Base-by-base conservation (phyloP, 169 alveolate genomes). In the Pseudocohnilembus persalinus region DNA sequence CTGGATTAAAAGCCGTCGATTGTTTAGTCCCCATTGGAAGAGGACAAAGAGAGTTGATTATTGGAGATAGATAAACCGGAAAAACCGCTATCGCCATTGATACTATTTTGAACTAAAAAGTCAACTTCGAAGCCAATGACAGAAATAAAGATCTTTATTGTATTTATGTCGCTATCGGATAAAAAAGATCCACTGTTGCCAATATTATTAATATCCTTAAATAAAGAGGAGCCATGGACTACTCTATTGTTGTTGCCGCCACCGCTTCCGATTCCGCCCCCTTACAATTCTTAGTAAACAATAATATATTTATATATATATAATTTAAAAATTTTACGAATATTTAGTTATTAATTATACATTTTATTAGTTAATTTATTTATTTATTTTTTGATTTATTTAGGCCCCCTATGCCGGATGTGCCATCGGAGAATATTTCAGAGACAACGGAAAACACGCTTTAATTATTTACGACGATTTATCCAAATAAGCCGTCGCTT, bases 181-280 rank as follows among this genome's bases (percentile, higher is more conserved):
- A 98, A 86, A 98, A 98, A 96, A 95, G 99, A 81, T 97, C 99
- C 72, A 98, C 99, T 32, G 99, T 98, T 74, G 98, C 99, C 28
- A 95, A 97, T 87, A 96, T 97, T 74, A 97, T 96, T 77, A 95
- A 96, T 89, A 90, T 95, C 16, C 91, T 98, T 29, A 96, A 94
- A 83, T 94, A 97, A 73, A 84, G 96, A 86, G 99, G 95, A 78
- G 97, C 98, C 77, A 88, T 98, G 94, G 95, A 97, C 88, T 98
- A 98, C 95, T 95, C 99, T 74, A 97, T 96, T 29, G 96, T 98
- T 73, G 99, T 98, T 29, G 99, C 99, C 68, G 99, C 99, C 73
- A 98, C 99, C n/a, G 99, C 99, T n/a, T 97, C 99, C 24, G 99
- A 98, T 92, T 99, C 99, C 31, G 99, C 99, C 26, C 99, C 99